Percentiles rank a stretch among this genome's conserved stretches.
These are phyloP conservation scores for Lycium ferocissimum DNA, from an alignment of 257 asterid species.

Conservation along the genomic window DNA sequence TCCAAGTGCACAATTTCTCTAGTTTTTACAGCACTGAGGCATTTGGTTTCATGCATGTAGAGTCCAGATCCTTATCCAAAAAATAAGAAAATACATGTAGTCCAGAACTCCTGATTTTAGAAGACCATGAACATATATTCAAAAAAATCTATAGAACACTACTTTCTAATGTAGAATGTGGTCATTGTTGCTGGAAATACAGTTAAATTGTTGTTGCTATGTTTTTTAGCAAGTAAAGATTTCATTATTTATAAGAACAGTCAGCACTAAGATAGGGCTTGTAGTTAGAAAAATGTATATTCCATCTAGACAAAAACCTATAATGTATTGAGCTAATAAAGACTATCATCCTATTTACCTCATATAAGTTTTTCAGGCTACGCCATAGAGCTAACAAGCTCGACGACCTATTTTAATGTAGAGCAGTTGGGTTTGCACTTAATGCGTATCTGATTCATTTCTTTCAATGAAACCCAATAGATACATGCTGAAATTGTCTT, in stretches of 20 bases:
- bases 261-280: not conserved
- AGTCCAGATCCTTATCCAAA: not conserved
- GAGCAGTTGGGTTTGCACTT: not conserved
- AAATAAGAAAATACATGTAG: not conserved
- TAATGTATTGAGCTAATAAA: not conserved
- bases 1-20: not conserved
- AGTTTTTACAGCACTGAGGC: not conserved
- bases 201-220: not conserved
- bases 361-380: not conserved
- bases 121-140: not conserved
- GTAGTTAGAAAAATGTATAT: not conserved
- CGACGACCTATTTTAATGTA: not conserved
- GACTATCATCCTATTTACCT: not conserved
- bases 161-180: not conserved
- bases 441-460: not conserved
- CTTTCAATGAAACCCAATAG: not conserved
- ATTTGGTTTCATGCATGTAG: not conserved
- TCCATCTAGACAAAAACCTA: not conserved
- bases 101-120: not conserved
- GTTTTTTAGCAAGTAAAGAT: too few relatives aligned
- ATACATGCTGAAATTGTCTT: not conserved
- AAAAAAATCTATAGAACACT: not conserved
- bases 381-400: conserved; percentile 1
- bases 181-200: too few relatives aligned
- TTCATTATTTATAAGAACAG: not conserved